phyloP scores from a whole-genome alignment of 2,329 filamentous ascomycete species.

The Neoarthrinium moseri region DNA sequence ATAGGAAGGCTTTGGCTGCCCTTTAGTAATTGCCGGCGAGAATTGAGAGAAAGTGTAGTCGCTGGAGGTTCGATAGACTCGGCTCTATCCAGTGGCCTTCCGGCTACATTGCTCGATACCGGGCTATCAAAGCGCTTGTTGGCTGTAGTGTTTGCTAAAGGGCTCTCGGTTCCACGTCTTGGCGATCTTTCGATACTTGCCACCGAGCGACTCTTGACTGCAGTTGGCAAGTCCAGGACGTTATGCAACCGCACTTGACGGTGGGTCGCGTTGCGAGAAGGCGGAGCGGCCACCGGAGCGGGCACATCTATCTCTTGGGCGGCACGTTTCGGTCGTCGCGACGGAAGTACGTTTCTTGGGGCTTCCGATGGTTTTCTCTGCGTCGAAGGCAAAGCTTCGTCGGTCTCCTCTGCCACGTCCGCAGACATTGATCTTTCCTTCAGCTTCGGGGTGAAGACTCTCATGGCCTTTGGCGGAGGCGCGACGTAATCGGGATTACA shows the following conservation, averaged over 20 bases:
- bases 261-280: background rate
- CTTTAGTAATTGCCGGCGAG: no score
- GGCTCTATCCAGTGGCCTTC: no score
- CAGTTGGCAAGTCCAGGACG: background rate
- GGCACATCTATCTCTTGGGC: background rate
- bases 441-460: no score
- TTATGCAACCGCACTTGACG: slow-evolving; percentile 6
- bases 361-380: background rate
- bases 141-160: no score
- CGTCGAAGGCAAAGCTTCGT: background rate
- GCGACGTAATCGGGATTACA: slow-evolving; percentile 51
- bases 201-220: background rate
- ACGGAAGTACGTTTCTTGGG: background rate
- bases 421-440: no score
- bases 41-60: no score
- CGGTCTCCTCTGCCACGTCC: background rate
- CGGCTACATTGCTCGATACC: no score
- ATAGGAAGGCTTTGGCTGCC: no score
- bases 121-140: no score
- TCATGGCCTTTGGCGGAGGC: slow-evolving; percentile 17
- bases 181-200: background rate
- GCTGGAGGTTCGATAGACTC: no score
- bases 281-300: background rate
- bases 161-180: background rate
- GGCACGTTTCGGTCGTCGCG: slow-evolving; percentile 10